These are phyloP conservation scores for Solanum bukasovii DNA, from an alignment of 257 asterid genomes.

Conservation along the genomic window DNA sequence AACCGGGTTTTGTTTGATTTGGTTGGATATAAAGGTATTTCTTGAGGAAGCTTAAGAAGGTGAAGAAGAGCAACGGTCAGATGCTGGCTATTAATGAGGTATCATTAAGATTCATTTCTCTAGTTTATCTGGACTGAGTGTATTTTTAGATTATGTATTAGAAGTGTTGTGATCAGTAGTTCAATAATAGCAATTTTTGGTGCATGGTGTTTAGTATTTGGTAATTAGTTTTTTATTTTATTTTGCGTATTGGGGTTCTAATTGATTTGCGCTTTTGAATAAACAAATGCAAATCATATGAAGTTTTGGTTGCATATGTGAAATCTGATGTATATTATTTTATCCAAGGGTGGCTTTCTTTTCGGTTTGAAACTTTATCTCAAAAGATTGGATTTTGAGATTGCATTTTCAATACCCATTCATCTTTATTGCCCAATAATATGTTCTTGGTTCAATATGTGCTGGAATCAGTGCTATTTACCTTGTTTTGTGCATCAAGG, in stretches of 20 bases:
- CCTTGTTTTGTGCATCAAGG: not conserved
- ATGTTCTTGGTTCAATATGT: not conserved
- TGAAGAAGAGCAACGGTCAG: slow-evolving; percentile 82
- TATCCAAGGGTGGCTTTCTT: not conserved
- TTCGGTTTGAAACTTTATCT: not conserved
- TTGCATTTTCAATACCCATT: not conserved
- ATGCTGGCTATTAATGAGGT: slow-evolving; percentile 89
- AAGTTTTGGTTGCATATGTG: not conserved
- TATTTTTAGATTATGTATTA: not conserved
- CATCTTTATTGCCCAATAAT: not conserved
- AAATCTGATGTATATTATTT: not conserved
- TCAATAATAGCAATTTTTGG: not conserved
- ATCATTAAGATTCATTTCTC: not conserved
- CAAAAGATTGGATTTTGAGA: not conserved
- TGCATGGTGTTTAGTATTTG: not conserved
- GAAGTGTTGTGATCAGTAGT: not conserved
- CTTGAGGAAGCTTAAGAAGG: slow-evolving; percentile 85
- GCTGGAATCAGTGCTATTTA: not conserved
- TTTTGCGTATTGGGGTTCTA: not conserved
- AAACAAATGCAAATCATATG: not conserved
- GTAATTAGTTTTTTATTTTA: not conserved
- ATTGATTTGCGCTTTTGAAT: not conserved
- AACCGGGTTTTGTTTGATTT: not conserved
- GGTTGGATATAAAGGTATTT: slow-evolving; percentile 42
- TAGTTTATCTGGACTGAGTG: not conserved